Percentiles rank a stretch among this genome's conserved stretches.
phyloP scores from a whole-genome alignment of 2,329 filamentous ascomycete genomes.

The Eutypella sp. region DNA sequence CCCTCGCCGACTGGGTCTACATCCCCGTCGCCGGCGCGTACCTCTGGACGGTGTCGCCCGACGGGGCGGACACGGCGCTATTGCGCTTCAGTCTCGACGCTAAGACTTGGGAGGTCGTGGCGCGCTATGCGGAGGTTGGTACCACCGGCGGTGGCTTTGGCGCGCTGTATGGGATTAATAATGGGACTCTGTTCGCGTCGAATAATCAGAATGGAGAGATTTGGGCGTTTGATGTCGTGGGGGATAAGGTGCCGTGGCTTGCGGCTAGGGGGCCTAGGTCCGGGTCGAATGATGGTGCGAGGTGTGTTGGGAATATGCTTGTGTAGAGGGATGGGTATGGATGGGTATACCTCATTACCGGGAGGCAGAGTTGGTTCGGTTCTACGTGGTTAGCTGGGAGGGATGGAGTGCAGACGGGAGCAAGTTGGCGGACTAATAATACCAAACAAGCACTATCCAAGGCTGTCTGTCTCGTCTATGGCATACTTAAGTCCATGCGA shows the following conservation, averaged over 20 bases:
- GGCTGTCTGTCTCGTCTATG: too few species aligned
- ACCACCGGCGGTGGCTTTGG: not conserved
- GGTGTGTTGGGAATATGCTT: slow-evolving; percentile 1
- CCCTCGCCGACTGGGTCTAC: slow-evolving; percentile 2
- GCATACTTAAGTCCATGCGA: too few species aligned
- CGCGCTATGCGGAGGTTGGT: not conserved
- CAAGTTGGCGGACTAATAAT: too few species aligned
- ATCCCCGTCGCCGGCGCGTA: slow-evolving; percentile 1
- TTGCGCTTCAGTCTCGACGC: not conserved
- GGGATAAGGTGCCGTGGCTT: not conserved
- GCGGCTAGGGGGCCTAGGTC: not conserved
- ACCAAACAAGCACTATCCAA: too few species aligned
- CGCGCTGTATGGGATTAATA: slow-evolving; percentile 2
- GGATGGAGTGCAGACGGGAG: too few species aligned
- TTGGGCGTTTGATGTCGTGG: slow-evolving; percentile 1
- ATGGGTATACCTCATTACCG: too few species aligned
- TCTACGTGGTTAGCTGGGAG: too few species aligned
- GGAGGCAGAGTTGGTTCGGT: too few species aligned
- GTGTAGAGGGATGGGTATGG: too few species aligned
- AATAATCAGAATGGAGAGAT: slow-evolving; percentile 1
- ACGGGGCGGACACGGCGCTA: not conserved
- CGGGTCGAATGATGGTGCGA: not conserved
- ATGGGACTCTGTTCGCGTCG: slow-evolving; percentile 1
- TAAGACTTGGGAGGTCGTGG: slow-evolving; percentile 1
- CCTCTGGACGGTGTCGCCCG: not conserved